A percentile compares a stretch with the other conserved stretches of the same genome.
phyloP scores from a whole-genome alignment of 768 basidiomycete species.

The Boletus pseudo-olivaceus region DNA sequence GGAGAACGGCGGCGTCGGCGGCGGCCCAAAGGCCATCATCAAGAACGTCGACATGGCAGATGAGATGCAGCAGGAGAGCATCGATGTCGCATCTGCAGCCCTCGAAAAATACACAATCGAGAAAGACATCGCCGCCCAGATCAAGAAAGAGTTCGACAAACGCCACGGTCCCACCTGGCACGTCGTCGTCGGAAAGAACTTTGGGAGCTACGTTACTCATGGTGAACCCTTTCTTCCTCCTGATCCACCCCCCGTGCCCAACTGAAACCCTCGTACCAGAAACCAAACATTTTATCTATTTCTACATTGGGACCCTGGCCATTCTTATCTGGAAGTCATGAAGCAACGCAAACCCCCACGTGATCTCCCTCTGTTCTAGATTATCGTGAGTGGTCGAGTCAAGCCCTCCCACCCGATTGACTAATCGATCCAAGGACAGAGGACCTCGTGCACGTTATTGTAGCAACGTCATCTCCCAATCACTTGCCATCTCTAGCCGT shows the following conservation, averaged over 20 bases:
- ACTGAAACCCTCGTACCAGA: slow-evolving; percentile 46
- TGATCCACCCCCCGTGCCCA: neutral
- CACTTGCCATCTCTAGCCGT: slow-evolving; percentile 14
- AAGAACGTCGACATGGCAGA: slow-evolving; percentile 97
- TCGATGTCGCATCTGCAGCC: slow-evolving; percentile 81
- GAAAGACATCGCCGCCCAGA: slow-evolving; percentile 96
- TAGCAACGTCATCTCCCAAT: slow-evolving; percentile 21
- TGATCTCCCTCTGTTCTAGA: slow-evolving; percentile 19
- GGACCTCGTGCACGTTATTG: slow-evolving; percentile 21
- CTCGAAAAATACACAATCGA: slow-evolving; percentile 92
- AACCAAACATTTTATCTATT: slow-evolving; percentile 99
- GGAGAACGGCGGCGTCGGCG: slow-evolving; percentile 34
- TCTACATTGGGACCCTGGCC: slow-evolving; percentile 90
- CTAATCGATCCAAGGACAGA: slow-evolving; percentile 10
- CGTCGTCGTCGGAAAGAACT: slow-evolving; percentile 98
- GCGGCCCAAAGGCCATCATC: slow-evolving; percentile 79
- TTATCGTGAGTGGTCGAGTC: slow-evolving; percentile 18
- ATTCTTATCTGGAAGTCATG: slow-evolving; percentile 95
- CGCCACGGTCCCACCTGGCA: slow-evolving; percentile 95
- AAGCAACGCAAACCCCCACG: slow-evolving; percentile 17
- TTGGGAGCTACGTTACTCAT: slow-evolving; percentile 97
- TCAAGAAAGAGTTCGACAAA: slow-evolving; percentile 98
- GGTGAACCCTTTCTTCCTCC: slow-evolving; percentile 46
- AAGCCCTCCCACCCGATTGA: neutral
- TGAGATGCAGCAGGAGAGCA: slow-evolving; percentile 93